Conservation (phyloP, 202 grass and related monocot species). For the Zizania palustris region DNA sequence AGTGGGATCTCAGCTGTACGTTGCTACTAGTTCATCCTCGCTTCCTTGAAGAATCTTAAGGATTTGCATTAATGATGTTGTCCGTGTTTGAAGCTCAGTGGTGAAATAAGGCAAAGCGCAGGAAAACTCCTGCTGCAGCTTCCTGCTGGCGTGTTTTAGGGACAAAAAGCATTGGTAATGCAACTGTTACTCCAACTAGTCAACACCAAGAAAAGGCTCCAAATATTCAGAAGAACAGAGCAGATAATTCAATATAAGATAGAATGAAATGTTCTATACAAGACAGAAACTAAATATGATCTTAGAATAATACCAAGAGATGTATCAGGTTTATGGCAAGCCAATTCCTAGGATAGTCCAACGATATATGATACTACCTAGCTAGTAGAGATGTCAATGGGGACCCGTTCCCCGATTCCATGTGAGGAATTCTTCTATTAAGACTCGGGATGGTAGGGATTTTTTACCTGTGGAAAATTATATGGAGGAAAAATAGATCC, state of each 20-base stretch:
- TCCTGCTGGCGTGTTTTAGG: neutral
- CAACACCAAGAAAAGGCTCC: neutral
- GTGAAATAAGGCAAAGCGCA: constrained; percentile 9
- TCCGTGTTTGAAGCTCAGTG: constrained; percentile 13
- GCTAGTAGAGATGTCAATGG: no score
- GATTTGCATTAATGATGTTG: neutral
- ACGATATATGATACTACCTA: neutral
- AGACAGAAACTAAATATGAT: neutral
- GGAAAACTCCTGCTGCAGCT: neutral
- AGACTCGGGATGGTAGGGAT: no score
- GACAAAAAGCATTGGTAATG: neutral
- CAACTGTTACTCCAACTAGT: neutral
- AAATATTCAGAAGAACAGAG: neutral
- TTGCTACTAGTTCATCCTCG: neutral
- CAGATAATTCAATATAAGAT: neutral
- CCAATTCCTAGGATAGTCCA: neutral
- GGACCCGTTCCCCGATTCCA: no score
- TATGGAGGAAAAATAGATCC: no score
- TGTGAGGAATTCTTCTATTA: no score
- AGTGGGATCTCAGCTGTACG: constrained; percentile 22
- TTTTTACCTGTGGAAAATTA: no score
- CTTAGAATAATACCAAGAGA: neutral
- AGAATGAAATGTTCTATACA: neutral
- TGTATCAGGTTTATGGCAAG: neutral
- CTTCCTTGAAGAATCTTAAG: constrained; percentile 6